Base-by-base conservation (phyloP, 2,329 filamentous ascomycete genomes). In the Sphaerulina musiva region DNA sequence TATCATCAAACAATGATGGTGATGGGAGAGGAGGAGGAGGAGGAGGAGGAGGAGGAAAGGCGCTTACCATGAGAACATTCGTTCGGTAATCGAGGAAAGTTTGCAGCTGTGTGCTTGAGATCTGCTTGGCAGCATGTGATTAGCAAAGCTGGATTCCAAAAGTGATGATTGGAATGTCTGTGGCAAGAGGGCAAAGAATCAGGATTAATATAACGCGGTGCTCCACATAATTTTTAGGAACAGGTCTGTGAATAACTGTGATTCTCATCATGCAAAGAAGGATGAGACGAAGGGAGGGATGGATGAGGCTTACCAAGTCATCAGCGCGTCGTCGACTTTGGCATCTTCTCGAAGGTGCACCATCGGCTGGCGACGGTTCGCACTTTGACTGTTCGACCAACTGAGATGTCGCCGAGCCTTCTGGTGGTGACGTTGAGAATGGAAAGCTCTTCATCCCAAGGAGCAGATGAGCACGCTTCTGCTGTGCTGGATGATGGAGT, bases 381-480 rank as follows among this genome's bases (percentile, higher is more conserved):
- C 4, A 70, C 64, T 50, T 68, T 72, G 39, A 77, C 71, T 4
- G 72, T 77, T n/a, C 76, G 69, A 5, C 76, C 75, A n/a, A 73
- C 74, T 36, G 74, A 68, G 10, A 68, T 65, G 36, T 62, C 62
- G n/a, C 69, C 68, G 31, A 70, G 68, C 23, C 62, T 66, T 54
- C 69, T 75, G 23, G 72, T 73, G 3, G 75, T 75, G 39, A 74
- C 69, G 54, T 77, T 78, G 48, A 78, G 59, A 32, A 78, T 76
- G 2, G 74, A 70, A 2, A 78, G 66, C 41, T 75, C 64, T 60
- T 75, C 70, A 23, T 75, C 71, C 76, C 76, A 78, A 1, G 69
- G 66, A 29, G 45, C 43, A 9, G 39, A 6, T 14, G 42, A 42
- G 26, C 26, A 26, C 6, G 26, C 26, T 26, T 26, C n/a, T 38